phyloP scores from a whole-genome alignment of 2,329 filamentous ascomycete species.

The Aspergillus proliferans region DNA sequence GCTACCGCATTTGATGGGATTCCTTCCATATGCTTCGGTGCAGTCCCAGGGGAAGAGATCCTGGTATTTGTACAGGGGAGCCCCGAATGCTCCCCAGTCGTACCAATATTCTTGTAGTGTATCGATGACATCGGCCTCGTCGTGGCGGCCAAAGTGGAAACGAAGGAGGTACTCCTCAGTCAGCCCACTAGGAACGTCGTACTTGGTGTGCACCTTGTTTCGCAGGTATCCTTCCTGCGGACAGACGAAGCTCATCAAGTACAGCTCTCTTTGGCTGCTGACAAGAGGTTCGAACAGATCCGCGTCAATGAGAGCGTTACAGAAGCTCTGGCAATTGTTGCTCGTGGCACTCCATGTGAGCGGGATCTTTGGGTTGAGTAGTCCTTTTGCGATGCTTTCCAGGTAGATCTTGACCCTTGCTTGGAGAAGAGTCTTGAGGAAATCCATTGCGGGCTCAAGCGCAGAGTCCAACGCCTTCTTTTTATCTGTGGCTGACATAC shows the following conservation, averaged over 20 bases:
- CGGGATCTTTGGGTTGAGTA: conserved; percentile 21
- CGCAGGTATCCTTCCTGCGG: conserved; percentile 18
- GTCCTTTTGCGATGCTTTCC: conserved; percentile 20
- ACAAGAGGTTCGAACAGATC: conserved; percentile 27
- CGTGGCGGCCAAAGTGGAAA: conserved; percentile 35
- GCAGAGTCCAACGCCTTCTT: neutral
- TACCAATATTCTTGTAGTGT: conserved; percentile 42
- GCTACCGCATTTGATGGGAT: conserved; percentile 32
- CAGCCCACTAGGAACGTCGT: conserved; percentile 34
- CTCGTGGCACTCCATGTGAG: conserved; percentile 26
- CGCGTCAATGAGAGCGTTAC: conserved; percentile 29
- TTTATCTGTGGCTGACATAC: neutral
- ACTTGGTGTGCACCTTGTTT: conserved; percentile 26
- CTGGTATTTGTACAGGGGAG: conserved; percentile 36
- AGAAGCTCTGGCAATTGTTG: conserved; percentile 39
- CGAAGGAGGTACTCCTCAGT: conserved; percentile 41
- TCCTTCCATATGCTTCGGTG: conserved; percentile 39
- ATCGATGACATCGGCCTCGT: conserved; percentile 41
- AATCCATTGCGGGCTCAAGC: conserved; percentile 1
- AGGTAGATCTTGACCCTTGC: conserved; percentile 25
- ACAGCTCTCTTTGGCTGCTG: conserved; percentile 18
- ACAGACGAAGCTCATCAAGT: conserved; percentile 39
- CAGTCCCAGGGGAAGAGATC: conserved; percentile 45
- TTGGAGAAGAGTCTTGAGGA: conserved; percentile 19
- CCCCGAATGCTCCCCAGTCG: conserved; percentile 40